Conservation (phyloP, 2,329 filamentous ascomycete genomes). For the Tolypocladium tundrense region DNA sequence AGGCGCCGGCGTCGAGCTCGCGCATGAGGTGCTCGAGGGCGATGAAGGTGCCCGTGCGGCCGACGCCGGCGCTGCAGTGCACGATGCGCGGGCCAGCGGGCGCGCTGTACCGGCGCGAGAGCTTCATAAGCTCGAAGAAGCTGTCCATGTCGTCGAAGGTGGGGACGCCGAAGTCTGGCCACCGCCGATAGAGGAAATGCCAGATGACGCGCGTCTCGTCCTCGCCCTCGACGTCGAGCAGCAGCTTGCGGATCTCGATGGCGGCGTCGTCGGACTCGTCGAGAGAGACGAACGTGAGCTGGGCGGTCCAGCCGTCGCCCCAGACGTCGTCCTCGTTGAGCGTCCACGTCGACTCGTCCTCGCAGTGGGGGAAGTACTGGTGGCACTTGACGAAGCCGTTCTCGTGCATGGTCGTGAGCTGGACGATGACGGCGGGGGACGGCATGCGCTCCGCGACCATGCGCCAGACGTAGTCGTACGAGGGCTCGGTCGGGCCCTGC, state of each 20-base stretch:
- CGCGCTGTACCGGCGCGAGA: conserved; percentile 50
- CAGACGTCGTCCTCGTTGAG: conserved; percentile 57
- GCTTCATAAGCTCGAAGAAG: conserved; percentile 58
- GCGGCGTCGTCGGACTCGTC: conserved; percentile 44
- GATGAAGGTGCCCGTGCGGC: conserved; percentile 90
- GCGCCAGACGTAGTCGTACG: conserved; percentile 79
- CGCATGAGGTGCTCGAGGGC: conserved; percentile 83
- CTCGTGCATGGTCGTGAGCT: conserved; percentile 87
- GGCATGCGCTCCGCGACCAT: conserved; percentile 77
- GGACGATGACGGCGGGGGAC: conserved; percentile 74
- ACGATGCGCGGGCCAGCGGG: conserved; percentile 60
- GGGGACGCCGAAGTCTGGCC: conserved; percentile 87
- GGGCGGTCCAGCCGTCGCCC: conserved; percentile 56
- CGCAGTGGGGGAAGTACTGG: conserved; percentile 66
- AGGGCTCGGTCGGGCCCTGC: conserved; percentile 73
- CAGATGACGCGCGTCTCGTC: conserved; percentile 52
- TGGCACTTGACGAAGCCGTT: conserved; percentile 71
- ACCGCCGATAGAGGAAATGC: conserved; percentile 77
- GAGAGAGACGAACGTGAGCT: conserved; percentile 56
- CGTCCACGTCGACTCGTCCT: conserved; percentile 40
- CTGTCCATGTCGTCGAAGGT: conserved; percentile 54
- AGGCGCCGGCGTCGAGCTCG: conserved; percentile 65
- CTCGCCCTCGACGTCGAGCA: conserved; percentile 39
- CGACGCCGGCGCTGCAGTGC: conserved; percentile 86
- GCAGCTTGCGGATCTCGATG: conserved; percentile 66